Base-by-base conservation (phyloP, 345 rosid genomes). In the Murraya paniculata region DNA sequence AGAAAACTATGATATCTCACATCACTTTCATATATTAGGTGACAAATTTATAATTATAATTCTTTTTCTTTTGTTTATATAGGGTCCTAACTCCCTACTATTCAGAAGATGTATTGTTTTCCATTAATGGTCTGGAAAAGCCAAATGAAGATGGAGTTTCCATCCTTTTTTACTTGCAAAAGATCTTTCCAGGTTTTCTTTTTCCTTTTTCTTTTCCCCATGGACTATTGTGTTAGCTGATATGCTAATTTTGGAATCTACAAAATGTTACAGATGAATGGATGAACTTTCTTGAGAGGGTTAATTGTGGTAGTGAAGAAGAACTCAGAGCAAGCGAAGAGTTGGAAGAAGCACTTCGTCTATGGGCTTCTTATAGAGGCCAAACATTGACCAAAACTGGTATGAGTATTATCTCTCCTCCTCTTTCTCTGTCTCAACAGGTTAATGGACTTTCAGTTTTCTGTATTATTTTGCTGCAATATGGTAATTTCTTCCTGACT, bases 81-180 rank as follows among this genome's bases (percentile, higher is more conserved):
- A 93, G 97, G 80, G 91, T 93, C 80, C 82, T 91, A 71, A 91
- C 97, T 72, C 95, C 95, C n/a, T 91, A 91, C 86, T 93, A 83
- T 77, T 69, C 84, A 13, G 97, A 93, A 74, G 97, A 93, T 58
- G 97, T 93, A 39, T 84, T 91, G 33, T 93, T 91, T 84, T 89
- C 97, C 64, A 79, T 77, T 68, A 72, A 25, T 70, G 90, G 87
- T 45, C 82, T 93, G 81, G 85, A 89, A 74, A 68, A 80, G 75
- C 88, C 81, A 74, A 93, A 93, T 86, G 97, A 93, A 84, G 97
- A 93, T 87, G 97, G 95, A 75, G 92, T 91, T 79, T 90, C 97
- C 21, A 90, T 89, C 80, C 88, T 93, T 53, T 93, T 93, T 79
- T 91, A 93, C 88, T 81, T 93, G 88, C 93, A 93, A 84, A 91